Conservation (phyloP, 345 rosid genomes). For the Lumnitzera racemosa region DNA sequence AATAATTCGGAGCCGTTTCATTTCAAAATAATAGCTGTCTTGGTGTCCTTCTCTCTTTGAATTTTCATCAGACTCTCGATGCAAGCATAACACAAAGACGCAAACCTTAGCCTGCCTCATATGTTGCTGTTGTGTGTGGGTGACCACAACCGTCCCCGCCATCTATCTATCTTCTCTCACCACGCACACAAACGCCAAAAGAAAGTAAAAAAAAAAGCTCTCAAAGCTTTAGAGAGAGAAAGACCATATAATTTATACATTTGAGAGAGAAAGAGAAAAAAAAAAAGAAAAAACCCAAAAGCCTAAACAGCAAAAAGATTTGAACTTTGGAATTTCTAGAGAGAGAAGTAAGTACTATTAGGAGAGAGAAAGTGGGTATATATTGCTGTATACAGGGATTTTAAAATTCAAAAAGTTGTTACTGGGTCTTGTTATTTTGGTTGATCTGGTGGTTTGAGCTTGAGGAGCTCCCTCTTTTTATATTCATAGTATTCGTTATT, state of each 20-base stretch:
- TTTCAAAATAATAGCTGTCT: too few species aligned
- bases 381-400: background rate
- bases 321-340: constrained; percentile 4
- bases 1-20: too few species aligned
- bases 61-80: background rate
- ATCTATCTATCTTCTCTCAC: constrained; percentile 10
- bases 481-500: too few species aligned
- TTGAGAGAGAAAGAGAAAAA: constrained; percentile 3
- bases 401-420: constrained; percentile 1
- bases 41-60: background rate
- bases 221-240: constrained; percentile 5
- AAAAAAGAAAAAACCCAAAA: constrained; percentile 1
- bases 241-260: background rate
- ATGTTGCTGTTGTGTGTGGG: constrained; percentile 7
- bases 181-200: constrained; percentile 7
- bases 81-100: background rate
- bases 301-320: constrained; percentile 3
- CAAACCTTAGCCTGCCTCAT: background rate
- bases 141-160: constrained; percentile 12
- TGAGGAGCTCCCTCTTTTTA: too few species aligned
- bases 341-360: background rate
- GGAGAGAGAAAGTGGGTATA: constrained; percentile 6
- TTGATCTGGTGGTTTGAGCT: background rate
- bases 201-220: background rate
- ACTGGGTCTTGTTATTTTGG: constrained; percentile 6